Evolutionary conservation across 2,329 filamentous ascomycete genomes (phyloP), one percentile per base, ranked within the genome.

Genomic region (Clonostachys chloroleuca): DNA sequence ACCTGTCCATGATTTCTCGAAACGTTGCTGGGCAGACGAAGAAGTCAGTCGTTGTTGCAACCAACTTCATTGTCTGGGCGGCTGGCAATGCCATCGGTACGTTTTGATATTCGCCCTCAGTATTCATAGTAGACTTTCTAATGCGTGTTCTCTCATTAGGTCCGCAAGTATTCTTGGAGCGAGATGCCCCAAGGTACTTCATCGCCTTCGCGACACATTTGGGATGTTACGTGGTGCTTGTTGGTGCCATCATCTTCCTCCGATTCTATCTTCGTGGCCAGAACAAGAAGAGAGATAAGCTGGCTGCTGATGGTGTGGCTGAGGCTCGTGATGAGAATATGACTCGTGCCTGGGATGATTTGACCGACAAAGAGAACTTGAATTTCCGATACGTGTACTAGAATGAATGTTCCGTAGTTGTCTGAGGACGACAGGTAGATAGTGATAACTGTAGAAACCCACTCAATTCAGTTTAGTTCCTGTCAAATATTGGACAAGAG

Each of bases 11-110:
- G 71, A 74, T 88, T 48, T 81, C 80, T 1, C 76, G 84, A 13
- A 89, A 89, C 56, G 70, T 87, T 10, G 86, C 81, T 24, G 86
- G 86, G 0, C 83, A 86, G 55, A 89, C 86, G 2, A 89, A 89
- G 67, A 89, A 88, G 62, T 76, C 78, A 1, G 75, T 84, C 10
- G 81, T 80, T 6, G 78, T 89, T 5, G 83, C 85, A 7, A 75
- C 81, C 54, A 88, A 86, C 62, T 89, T 89, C 58, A 73, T 88
- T 52, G 76, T 81, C 40, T 89, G 84, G 84, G 77, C 80, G n/a
- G 74, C 77, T 0, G 84, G 85, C 1, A 89, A 89, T 54, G 77
- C 83, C 3, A 81, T 85, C 42, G 83, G 80, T 67, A 66, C 59
- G 60, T 18, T 14, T 12, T 40, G 7, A 40, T 18, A 40, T 40